phyloP scores from a whole-genome alignment of 2,329 filamentous ascomycete species.

The Pseudodiploospora longispora region DNA sequence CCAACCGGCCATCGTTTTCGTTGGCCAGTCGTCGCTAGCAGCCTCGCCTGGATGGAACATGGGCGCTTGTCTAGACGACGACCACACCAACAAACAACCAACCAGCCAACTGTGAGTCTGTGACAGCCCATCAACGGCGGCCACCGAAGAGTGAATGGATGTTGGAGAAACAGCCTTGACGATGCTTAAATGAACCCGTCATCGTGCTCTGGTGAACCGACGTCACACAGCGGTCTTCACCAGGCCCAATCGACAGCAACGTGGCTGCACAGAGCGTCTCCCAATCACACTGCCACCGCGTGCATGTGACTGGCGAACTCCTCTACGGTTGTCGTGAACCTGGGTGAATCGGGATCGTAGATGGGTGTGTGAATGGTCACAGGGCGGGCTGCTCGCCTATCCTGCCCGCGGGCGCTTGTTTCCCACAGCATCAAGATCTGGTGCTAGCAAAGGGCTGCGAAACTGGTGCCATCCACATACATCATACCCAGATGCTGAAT shows the following conservation, averaged over 20 bases:
- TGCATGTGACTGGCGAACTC: conserved; percentile 7
- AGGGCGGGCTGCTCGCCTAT: conserved; percentile 1
- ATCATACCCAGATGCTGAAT: too few relatives aligned
- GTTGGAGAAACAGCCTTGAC: too few relatives aligned
- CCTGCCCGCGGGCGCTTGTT: neutral
- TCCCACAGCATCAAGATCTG: neutral
- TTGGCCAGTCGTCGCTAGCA: too few relatives aligned
- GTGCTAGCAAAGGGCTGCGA: neutral
- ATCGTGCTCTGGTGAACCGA: conserved; percentile 3
- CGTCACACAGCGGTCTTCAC: neutral
- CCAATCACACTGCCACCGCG: conserved; percentile 2
- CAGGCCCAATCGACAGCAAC: conserved; percentile 4
- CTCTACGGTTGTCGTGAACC: conserved; percentile 3
- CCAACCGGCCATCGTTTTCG: too few relatives aligned
- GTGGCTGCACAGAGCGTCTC: conserved; percentile 4
- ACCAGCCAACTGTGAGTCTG: too few relatives aligned
- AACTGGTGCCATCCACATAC: too few relatives aligned
- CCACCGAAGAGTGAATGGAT: too few relatives aligned
- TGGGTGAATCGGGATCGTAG: neutral
- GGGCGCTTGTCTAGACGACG: too few relatives aligned
- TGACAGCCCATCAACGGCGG: too few relatives aligned
- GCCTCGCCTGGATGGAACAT: too few relatives aligned
- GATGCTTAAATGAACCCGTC: neutral
- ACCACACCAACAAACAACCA: too few relatives aligned
- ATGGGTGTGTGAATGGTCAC: conserved; percentile 3